Percentiles rank a stretch among this genome's conserved stretches.
These are phyloP conservation scores for Physcia stellaris DNA, from an alignment of 495 filamentous ascomycete species.

Conservation along the genomic window DNA sequence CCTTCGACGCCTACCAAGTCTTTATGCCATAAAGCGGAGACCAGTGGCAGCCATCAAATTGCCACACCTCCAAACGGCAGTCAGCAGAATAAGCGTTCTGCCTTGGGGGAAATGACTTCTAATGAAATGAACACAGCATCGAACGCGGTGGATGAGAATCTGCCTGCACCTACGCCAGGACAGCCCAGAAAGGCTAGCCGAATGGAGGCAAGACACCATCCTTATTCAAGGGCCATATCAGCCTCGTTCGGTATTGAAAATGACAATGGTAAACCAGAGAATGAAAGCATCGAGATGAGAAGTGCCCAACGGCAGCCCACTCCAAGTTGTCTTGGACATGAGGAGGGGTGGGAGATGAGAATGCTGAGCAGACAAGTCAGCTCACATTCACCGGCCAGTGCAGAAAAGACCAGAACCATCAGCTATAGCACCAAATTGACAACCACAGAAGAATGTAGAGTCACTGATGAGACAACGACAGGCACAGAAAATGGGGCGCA, in stretches of 20 bases:
- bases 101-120: constrained; percentile 78
- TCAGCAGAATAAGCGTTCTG: constrained; percentile 52
- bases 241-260: constrained; percentile 26
- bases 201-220: constrained; percentile 42
- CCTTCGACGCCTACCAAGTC: constrained; percentile 70
- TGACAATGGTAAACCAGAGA: constrained; percentile 22
- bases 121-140: constrained; percentile 36
- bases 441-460: constrained; percentile 41
- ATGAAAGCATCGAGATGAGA: constrained; percentile 23
- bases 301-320: constrained; percentile 22
- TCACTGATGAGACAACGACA: constrained; percentile 29
- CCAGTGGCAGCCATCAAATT: constrained; percentile 45
- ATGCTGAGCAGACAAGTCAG: constrained; percentile 17
- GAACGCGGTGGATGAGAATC: constrained; percentile 52
- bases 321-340: constrained; percentile 44
- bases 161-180: constrained; percentile 90
- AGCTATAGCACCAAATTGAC: constrained; percentile 49
- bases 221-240: constrained; percentile 30
- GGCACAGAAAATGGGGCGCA: constrained; percentile 16
- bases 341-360: constrained; percentile 47
- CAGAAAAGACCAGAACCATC: constrained; percentile 31
- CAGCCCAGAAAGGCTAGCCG: constrained; percentile 82
- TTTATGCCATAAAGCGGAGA: constrained; percentile 10
- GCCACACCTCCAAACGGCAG: constrained; percentile 73
- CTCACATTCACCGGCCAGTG: constrained; percentile 23